Conservation (phyloP, 83 land plant species). For the Picea abies region DNA sequence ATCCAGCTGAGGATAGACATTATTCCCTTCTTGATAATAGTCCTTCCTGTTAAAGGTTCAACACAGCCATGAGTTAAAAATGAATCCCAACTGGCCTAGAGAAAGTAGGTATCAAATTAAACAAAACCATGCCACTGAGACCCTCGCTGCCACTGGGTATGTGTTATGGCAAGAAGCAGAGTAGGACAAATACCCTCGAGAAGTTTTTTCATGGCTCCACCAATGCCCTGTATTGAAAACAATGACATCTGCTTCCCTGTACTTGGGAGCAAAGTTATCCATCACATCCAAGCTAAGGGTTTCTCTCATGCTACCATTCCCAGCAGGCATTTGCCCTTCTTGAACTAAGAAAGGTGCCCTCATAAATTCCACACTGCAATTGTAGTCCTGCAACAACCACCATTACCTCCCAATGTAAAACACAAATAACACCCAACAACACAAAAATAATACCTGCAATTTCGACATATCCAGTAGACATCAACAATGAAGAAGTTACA, state of each 20-base stretch:
- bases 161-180: background rate
- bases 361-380: conserved; percentile 81
- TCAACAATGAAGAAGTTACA: background rate
- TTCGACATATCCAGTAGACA: too few relatives aligned
- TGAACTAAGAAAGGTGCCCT: conserved; percentile 80
- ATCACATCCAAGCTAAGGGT: conserved; percentile 75
- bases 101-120: background rate
- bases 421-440: background rate
- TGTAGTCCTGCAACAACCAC: conserved; percentile 55
- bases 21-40: conserved; percentile 76
- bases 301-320: conserved; percentile 44
- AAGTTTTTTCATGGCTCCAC: conserved; percentile 95
- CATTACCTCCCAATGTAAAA: too few relatives aligned
- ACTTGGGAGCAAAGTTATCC: conserved; percentile 48
- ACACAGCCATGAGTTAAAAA: background rate
- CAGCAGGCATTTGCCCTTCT: conserved; percentile 44
- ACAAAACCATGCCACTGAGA: too few relatives aligned
- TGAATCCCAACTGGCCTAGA: background rate
- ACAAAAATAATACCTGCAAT: background rate
- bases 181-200: conserved; percentile 53
- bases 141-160: background rate
- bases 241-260: conserved; percentile 71
- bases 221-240: conserved; percentile 98
- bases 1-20: conserved; percentile 53
- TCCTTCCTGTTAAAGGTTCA: conserved; percentile 43